Evolutionary conservation across 129 eudicot species (phyloP).

Genomic region (Scalesia atractyloides): DNA sequence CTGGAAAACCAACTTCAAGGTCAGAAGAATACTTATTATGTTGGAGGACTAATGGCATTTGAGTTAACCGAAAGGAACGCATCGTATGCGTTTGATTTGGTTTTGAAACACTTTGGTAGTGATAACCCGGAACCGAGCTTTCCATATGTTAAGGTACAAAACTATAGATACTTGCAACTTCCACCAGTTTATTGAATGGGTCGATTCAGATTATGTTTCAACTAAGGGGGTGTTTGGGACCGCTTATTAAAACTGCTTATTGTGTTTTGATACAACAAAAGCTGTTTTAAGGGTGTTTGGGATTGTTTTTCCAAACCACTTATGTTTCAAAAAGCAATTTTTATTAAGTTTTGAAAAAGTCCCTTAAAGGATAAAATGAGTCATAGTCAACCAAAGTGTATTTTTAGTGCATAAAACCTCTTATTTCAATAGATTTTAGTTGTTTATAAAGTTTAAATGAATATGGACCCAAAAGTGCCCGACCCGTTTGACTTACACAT

Average conservation of each 20-base stretch:
- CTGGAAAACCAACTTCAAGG: slow-evolving; percentile 51
- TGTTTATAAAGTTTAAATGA: not conserved
- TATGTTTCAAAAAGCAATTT: not conserved
- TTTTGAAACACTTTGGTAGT: slow-evolving; percentile 41
- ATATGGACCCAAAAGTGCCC: not conserved
- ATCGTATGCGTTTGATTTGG: slow-evolving; percentile 43
- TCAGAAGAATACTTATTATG: slow-evolving; percentile 40
- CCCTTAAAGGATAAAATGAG: not conserved
- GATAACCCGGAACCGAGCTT: slow-evolving; percentile 35
- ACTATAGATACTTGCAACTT: not conserved
- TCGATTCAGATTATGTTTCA: not conserved
- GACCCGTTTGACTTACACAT: not conserved
- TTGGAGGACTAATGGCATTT: slow-evolving; percentile 54
- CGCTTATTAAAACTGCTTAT: not conserved
- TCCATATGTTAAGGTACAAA: slow-evolving; percentile 49
- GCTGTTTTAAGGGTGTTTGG: not conserved
- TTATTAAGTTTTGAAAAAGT: not conserved
- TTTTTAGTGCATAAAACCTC: not conserved
- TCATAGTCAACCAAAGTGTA: not conserved
- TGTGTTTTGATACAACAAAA: not conserved
- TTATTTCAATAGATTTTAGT: not conserved
- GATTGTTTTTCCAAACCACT: not conserved
- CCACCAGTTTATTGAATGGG: not conserved
- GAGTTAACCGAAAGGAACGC: slow-evolving; percentile 57
- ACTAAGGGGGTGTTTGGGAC: not conserved